A percentile compares a stretch with the other conserved stretches of the same genome.
Evolutionary conservation across 164 flowering plant genomes (phyloP).

Genomic region (grape (Vitis vinifera)): DNA sequence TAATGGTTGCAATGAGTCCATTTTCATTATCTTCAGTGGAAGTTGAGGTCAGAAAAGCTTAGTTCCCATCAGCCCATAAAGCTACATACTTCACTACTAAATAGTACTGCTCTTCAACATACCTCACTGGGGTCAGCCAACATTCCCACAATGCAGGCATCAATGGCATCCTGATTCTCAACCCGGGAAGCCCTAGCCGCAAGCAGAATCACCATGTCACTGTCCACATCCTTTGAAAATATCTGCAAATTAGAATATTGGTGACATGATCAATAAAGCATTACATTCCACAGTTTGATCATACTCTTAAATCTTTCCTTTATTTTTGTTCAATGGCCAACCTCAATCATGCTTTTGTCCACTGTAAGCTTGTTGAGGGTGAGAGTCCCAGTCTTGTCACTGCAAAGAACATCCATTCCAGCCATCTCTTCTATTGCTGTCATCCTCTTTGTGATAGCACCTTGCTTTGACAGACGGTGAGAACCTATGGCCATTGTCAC

Average conservation of each 20-base stretch:
- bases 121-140: conserved; percentile 44
- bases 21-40: too few species aligned
- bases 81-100: too few species aligned
- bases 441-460: conserved; percentile 47
- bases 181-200: conserved; percentile 44
- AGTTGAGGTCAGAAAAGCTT: too few species aligned
- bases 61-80: too few species aligned
- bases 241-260: conserved; percentile 18
- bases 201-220: conserved; percentile 20
- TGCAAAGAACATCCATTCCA: conserved; percentile 43
- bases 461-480: conserved; percentile 40
- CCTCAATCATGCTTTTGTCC: conserved; percentile 36
- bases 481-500: conserved; percentile 48
- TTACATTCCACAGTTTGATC: too few species aligned
- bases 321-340: conserved; percentile 2
- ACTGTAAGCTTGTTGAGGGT: conserved; percentile 45
- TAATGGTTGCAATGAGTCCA: too few species aligned
- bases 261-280: too few species aligned
- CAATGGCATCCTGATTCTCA: conserved; percentile 49
- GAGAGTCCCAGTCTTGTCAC: conserved; percentile 45
- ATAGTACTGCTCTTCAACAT: not conserved
- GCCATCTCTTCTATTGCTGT: conserved; percentile 49
- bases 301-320: not conserved
- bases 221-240: conserved; percentile 28
- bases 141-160: conserved; percentile 45